These are phyloP conservation scores for Staphylotrichum longicolle DNA, from an alignment of 495 filamentous ascomycete species.

Conservation along the genomic window DNA sequence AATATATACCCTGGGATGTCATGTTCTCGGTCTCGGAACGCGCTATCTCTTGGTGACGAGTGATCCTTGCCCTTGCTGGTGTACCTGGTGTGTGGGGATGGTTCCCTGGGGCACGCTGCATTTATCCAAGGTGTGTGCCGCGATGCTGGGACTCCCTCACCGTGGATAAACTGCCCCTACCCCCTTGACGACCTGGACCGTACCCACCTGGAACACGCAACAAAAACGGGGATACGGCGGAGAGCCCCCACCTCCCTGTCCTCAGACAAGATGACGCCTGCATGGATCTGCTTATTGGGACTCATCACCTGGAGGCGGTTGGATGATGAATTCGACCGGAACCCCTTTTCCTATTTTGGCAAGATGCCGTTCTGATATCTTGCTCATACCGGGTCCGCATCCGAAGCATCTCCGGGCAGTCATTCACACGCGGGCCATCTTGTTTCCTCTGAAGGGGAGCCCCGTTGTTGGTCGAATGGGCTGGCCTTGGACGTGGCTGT, in stretches of 20 bases:
- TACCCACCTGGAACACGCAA: neutral
- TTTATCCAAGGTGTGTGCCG: conserved; percentile 13
- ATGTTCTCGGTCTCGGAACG: conserved; percentile 5
- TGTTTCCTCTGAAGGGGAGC: no score
- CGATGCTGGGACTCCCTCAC: neutral
- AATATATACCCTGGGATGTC: conserved; percentile 5
- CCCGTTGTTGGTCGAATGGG: no score
- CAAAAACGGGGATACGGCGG: neutral
- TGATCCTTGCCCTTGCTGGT: neutral
- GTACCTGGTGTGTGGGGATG: neutral
- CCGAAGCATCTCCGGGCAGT: no score
- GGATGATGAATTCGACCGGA: no score
- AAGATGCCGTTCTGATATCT: no score
- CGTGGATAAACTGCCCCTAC: conserved; percentile 8
- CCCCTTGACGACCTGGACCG: neutral
- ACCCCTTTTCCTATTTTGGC: no score
- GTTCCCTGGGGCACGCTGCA: neutral
- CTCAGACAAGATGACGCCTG: neutral
- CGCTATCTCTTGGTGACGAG: neutral
- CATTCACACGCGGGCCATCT: no score
- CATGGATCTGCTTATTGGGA: neutral
- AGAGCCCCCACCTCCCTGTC: conserved; percentile 4
- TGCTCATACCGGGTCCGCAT: no score
- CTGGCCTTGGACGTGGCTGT: no score
- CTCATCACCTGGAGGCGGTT: no score